These are phyloP conservation scores for Coelomomyces lativittatus DNA, from an alignment of 371 early-diverging fungal genomes.

Conservation along the genomic window DNA sequence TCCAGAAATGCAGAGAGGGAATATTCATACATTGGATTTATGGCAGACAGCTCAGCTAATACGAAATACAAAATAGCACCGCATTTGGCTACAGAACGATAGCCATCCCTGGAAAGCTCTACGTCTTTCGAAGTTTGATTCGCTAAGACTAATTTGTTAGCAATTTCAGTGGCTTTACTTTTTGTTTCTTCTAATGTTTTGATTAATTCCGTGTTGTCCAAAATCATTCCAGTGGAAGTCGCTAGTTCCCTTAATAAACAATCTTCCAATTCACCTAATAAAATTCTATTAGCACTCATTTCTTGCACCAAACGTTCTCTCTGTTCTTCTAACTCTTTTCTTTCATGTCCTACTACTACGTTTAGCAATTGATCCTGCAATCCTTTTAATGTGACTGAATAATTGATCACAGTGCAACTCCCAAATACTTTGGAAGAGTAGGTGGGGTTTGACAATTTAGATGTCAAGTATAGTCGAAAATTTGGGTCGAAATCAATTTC, in stretches of 20 bases:
- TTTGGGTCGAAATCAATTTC: constrained; percentile 40
- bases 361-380: constrained; percentile 39
- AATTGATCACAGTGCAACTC: constrained; percentile 40
- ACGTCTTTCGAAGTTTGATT: constrained; percentile 41
- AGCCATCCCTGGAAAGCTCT: constrained; percentile 31
- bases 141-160: constrained; percentile 29
- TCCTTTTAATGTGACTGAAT: constrained; percentile 40
- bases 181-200: constrained; percentile 40
- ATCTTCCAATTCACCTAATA: constrained; percentile 36
- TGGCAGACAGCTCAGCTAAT: constrained; percentile 28
- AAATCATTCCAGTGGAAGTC: constrained; percentile 37
- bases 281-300: constrained; percentile 29
- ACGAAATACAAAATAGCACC: constrained; percentile 43
- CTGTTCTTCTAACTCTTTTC: constrained; percentile 40
- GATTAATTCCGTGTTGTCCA: constrained; percentile 41
- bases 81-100: constrained; percentile 34
- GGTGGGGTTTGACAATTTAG: constrained; percentile 29
- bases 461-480: constrained; percentile 31
- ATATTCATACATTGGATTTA: constrained; percentile 47
- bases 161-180: constrained; percentile 39
- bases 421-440: constrained; percentile 43
- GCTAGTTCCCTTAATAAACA: constrained; percentile 34
- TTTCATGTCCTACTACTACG: constrained; percentile 35
- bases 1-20: constrained; percentile 35
- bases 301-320: constrained; percentile 28